Evolutionary conservation across 805 yeast species (phyloP).

Genomic region (Zygoascus biomembranicola): DNA sequence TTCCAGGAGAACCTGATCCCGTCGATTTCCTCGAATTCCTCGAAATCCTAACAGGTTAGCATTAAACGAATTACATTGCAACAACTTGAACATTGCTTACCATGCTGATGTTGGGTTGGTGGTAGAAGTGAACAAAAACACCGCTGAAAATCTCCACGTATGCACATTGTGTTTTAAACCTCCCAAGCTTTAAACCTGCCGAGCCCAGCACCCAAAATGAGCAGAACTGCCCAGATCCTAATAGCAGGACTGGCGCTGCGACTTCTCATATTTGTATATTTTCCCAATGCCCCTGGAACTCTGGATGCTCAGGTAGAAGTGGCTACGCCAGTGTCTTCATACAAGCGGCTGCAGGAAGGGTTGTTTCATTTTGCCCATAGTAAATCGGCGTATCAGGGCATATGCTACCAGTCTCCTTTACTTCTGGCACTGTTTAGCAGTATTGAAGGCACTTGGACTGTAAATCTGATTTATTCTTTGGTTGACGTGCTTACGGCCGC

Average conservation of each 20-base stretch:
- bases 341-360: conserved; percentile 55
- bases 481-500: conserved; percentile 53
- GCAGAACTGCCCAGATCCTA: background rate
- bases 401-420: conserved; percentile 79
- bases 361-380: conserved; percentile 74
- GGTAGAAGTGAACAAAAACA: background rate
- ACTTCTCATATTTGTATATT: conserved; percentile 14
- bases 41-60: conserved; percentile 37
- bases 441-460: conserved; percentile 19
- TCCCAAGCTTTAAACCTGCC: background rate
- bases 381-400: conserved; percentile 68
- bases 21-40: conserved; percentile 51
- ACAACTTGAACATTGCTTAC: conserved; percentile 1
- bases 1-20: conserved; percentile 76
- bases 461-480: conserved; percentile 43
- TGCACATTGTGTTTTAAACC: background rate
- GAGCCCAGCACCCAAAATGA: background rate
- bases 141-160: background rate
- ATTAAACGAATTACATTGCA: background rate
- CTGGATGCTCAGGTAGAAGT: conserved; percentile 51
- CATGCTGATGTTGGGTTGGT: conserved; percentile 2
- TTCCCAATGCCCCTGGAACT: conserved; percentile 23
- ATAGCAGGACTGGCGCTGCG: conserved; percentile 17
- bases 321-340: conserved; percentile 69
- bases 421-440: conserved; percentile 44